Percentiles rank a stretch among this genome's conserved stretches.
Evolutionary conservation across 306 rosid genomes (phyloP).

Genomic region (Calophaca sinica): DNA sequence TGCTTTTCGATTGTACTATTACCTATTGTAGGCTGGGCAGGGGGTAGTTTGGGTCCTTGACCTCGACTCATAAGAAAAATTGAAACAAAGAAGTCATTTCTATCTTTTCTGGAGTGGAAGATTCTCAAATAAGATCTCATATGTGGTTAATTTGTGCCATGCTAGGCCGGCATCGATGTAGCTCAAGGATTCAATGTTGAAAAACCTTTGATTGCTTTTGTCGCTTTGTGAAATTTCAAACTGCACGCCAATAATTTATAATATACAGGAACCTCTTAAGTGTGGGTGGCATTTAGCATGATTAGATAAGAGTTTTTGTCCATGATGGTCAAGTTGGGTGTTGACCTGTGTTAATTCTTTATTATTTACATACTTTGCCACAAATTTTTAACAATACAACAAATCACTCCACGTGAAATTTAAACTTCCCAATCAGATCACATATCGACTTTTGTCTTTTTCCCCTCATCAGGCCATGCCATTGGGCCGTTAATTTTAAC

Average conservation of each 20-base stretch:
- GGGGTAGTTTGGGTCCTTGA: neutral
- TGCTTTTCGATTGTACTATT: neutral
- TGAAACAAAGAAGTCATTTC: conserved; percentile 24
- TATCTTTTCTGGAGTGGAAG: conserved; percentile 8
- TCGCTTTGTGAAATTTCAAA: conserved; percentile 12
- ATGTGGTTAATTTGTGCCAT: conserved; percentile 13
- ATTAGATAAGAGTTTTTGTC: too few species aligned
- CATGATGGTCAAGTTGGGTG: too few species aligned
- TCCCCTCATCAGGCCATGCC: too few species aligned
- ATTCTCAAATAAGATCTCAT: conserved; percentile 31
- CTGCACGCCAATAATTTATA: neutral
- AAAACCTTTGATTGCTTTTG: conserved; percentile 32
- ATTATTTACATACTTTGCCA: too few species aligned
- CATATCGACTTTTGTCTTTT: too few species aligned
- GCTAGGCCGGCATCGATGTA: conserved; percentile 43
- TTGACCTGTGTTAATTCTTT: too few species aligned
- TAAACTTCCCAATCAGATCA: too few species aligned
- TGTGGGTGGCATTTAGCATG: too few species aligned
- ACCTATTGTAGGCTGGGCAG: neutral
- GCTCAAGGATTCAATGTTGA: conserved; percentile 27
- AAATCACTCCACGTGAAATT: too few species aligned
- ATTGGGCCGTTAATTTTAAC: too few species aligned
- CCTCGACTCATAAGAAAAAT: neutral
- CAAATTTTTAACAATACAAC: too few species aligned
- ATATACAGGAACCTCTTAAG: neutral